phyloP scores from a whole-genome alignment of 2,329 filamentous ascomycete genomes.

The Tricladium varicosporioides region DNA sequence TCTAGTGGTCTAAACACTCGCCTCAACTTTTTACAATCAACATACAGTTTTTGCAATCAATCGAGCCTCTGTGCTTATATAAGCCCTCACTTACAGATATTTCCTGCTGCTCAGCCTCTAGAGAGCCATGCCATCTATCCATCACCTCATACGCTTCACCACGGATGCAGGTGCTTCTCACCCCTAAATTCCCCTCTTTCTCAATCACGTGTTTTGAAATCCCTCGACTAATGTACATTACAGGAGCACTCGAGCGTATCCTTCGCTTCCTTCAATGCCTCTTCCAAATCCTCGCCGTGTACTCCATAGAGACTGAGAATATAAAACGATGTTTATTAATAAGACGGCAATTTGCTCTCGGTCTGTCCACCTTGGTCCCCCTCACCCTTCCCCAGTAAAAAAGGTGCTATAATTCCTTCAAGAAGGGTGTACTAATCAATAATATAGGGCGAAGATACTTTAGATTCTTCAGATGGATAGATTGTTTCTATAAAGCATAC shows the following conservation, averaged over 20 bases:
- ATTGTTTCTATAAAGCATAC: constrained; percentile 54
- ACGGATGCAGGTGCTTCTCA: constrained; percentile 25
- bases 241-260: constrained; percentile 59
- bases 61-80: background rate
- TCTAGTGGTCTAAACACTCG: too few species aligned
- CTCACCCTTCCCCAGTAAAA: too few species aligned
- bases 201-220: background rate
- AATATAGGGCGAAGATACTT: constrained; percentile 57
- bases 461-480: constrained; percentile 67
- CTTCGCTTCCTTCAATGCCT: constrained; percentile 56
- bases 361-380: constrained; percentile 30
- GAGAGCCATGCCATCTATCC: constrained; percentile 6
- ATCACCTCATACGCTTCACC: constrained; percentile 25
- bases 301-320: constrained; percentile 39
- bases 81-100: background rate
- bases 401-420: too few species aligned
- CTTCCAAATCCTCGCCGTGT: constrained; percentile 47
- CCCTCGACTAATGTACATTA: background rate
- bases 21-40: background rate
- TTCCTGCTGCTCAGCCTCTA: background rate
- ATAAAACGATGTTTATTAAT: constrained; percentile 34
- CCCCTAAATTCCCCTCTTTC: background rate
- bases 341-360: constrained; percentile 41
- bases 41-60: too few species aligned
- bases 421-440: background rate